Base-by-base conservation (phyloP, 768 basidiomycete genomes). In the Mycena venus region DNA sequence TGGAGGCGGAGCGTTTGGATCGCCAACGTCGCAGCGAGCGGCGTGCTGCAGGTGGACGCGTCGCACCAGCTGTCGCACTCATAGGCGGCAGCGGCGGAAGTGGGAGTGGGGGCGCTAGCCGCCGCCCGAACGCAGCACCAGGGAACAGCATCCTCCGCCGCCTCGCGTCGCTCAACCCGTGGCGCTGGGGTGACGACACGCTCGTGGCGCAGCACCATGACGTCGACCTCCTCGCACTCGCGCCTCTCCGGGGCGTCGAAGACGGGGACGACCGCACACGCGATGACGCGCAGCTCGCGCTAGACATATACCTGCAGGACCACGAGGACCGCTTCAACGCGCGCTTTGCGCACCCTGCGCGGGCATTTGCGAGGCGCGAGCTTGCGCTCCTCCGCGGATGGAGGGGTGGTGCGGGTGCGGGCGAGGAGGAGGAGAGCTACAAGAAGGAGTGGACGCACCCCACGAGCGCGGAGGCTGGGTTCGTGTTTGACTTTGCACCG, bases 391-490 rank as follows among this genome's bases (percentile, higher is more conserved):
- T 59, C 49, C 70, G 74, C 7, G 56, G 68, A 19, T 73, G 69
- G 34, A 27, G 40, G 9, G 66, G 71, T 2, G 62, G 70, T 9
- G 67, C 59, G 19, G 51, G 51, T 21, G 75, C 78, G 59, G 83
- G 84, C 27, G 80, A 83, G 17, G 79, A 79, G 61, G 83, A 85
- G 34, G 79, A 83, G 21, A 86, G 90, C 70, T 94, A 94, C 77
- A 86, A 85, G 70, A 78, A 84, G 2, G 84, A 84, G n/a, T 93
- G 90, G 82, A 95, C 94, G 0, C 94, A 96, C 78, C 89, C 92
- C 2, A 80, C 81, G 12, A 82, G 81, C 6, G 84, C 90, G 8
- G 84, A 88, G 17, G 84, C 91, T n/a, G 94, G 93, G 1, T 95
- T 93, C 80, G 90, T 91, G 0, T 89, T 88, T 77, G 89, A 94